Base-by-base conservation (phyloP, 2,329 filamentous ascomycete species). In the Neopestalotiopsis rosae region DNA sequence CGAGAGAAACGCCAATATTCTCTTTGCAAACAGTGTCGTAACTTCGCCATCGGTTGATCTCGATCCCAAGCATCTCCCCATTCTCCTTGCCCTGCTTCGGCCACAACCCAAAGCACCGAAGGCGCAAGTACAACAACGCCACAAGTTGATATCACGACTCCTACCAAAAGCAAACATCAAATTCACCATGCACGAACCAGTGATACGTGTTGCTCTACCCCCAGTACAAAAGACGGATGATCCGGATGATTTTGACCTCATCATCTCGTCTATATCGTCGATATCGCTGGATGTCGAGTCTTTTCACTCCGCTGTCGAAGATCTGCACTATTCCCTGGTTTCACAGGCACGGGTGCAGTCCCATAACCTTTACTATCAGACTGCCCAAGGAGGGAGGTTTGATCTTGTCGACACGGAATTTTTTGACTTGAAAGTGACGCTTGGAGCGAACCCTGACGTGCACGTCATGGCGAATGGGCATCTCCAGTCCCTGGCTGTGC, bases 41-140 rank as follows among this genome's bases (percentile, higher is more conserved):
- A 99, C 96, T 0, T 99, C 96, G 5, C 96, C 96, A 0, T 98
- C 96, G 0, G 85, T 98, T 65, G 96, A 99, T 79, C 85, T 99
- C 42, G 94, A 97, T 77, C 95, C 96, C 2, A 93, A 94, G 72
- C 95, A 98, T 82, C 84, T 99, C 17, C 95, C 96, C 1, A 86
- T 98, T 9, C 84, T 98, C 28, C 83, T 97, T 62, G 92, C 93
- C 24, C 85, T 98, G 71, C 83, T 94, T 58, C 91, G 91, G 72
- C 85, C 85, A 7, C 88, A 85, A 68, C 81, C 82, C 7, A 84
- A 79, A 65, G 76, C 79, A 24, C 75, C 76, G 76, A 81, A 77
- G 73, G 76, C 79, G 20, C 80, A 81, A n/a, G 79, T 79, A 61
- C 81, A 85, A 69, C 85, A 84, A 72, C 86, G 84, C 56, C 88